Percentiles rank a stretch among this genome's conserved stretches.
Evolutionary conservation across 2,329 filamentous ascomycete genomes (phyloP).

Genomic region (Exserohilum rostratum): DNA sequence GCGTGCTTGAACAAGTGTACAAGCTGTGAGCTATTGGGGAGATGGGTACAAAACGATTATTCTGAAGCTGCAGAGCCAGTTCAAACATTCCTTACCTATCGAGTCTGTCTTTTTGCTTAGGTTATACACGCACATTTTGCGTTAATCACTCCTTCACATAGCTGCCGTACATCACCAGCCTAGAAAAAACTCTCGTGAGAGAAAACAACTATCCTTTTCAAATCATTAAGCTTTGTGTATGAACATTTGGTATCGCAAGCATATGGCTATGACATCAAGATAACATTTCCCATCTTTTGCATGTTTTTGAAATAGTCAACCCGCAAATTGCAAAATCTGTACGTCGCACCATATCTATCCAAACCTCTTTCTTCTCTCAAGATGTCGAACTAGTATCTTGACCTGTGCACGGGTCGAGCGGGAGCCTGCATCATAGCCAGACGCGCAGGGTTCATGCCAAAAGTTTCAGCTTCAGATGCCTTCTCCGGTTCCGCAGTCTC

Average conservation of each 20-base stretch:
- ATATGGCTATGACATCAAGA: not conserved
- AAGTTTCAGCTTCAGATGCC: constrained; percentile 24
- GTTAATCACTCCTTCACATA: not conserved
- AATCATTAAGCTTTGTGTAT: not conserved
- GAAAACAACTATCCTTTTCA: not conserved
- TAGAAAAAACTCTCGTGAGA: not conserved
- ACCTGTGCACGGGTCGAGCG: constrained; percentile 23
- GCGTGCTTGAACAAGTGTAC: not conserved
- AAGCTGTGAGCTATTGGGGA: not conserved
- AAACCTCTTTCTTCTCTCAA: not conserved
- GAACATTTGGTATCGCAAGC: not conserved
- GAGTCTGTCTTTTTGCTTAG: not conserved
- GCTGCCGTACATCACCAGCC: not conserved
- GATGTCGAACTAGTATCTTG: constrained; percentile 33
- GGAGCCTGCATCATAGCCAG: constrained; percentile 44
- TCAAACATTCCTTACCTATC: not conserved
- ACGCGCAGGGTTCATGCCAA: constrained; percentile 47
- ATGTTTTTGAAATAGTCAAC: not conserved
- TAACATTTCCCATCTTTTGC: too few species aligned
- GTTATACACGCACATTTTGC: not conserved
- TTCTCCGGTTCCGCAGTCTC: constrained; percentile 20
- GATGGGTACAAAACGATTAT: too few species aligned
- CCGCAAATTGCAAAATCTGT: not conserved
- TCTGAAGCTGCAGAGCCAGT: not conserved
- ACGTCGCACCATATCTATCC: not conserved